Evolutionary conservation across 208 protist genomes (phyloP).

Genomic region (Trypanosoma rangeli): DNA sequence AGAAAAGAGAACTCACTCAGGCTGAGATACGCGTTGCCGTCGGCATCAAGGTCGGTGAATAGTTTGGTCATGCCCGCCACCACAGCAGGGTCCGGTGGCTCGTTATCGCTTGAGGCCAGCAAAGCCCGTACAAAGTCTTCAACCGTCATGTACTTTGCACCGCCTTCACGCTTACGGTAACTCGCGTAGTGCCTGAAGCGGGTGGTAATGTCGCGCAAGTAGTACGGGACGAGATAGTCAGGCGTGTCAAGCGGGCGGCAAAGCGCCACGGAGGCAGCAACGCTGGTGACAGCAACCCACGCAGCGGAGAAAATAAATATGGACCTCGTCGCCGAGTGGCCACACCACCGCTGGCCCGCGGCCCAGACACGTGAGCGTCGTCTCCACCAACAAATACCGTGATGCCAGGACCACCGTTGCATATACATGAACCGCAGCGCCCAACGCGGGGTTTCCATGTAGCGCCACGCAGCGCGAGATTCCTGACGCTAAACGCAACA

Average conservation of each 20-base stretch:
- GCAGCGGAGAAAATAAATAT: conserved; percentile 10
- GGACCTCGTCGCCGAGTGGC: neutral
- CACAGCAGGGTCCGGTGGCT: conserved; percentile 21
- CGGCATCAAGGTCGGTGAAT: conserved; percentile 76
- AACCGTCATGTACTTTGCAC: conserved; percentile 73
- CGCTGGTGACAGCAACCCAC: conserved; percentile 15
- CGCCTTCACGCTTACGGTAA: conserved; percentile 52
- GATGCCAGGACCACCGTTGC: neutral
- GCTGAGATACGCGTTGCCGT: conserved; percentile 75
- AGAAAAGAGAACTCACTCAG: conserved; percentile 84
- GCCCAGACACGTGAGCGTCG: neutral
- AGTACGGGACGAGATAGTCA: conserved; percentile 86
- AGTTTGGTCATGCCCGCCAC: conserved; percentile 43
- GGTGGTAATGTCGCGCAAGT: conserved; percentile 74
- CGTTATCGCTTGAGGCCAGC: conserved; percentile 47
- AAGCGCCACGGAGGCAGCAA: conserved; percentile 32
- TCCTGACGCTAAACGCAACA: neutral
- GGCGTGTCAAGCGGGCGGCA: conserved; percentile 78
- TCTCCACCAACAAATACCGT: neutral
- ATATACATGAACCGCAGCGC: neutral
- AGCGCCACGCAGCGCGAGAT: neutral
- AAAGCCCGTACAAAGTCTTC: conserved; percentile 87
- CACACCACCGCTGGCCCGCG: neutral
- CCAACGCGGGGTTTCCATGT: neutral
- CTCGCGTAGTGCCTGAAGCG: conserved; percentile 90